Evolutionary conservation across 805 yeast species (phyloP).

Genomic region (Metschnikowia borealis): DNA sequence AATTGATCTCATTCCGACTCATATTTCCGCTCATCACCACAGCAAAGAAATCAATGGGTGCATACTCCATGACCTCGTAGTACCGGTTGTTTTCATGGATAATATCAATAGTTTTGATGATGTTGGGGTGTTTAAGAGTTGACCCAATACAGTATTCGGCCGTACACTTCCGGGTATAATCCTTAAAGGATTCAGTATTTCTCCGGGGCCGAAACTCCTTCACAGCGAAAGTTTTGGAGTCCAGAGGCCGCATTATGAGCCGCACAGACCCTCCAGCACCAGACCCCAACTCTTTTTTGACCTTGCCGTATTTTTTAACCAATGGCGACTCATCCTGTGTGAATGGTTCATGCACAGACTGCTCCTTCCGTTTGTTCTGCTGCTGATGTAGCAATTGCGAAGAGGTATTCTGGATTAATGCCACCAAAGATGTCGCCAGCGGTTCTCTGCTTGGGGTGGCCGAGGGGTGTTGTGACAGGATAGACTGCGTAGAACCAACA

Average conservation of each 20-base stretch:
- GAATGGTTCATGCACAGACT: slow-evolving; percentile 16
- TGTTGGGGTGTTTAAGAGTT: slow-evolving; percentile 75
- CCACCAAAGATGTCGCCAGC: slow-evolving; percentile 16
- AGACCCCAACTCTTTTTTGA: slow-evolving; percentile 73
- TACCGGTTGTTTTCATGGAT: slow-evolving; percentile 65
- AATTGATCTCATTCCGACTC: slow-evolving; percentile 77
- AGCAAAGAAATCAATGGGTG: slow-evolving; percentile 81
- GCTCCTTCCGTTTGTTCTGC: slow-evolving; percentile 17
- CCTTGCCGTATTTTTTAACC: slow-evolving; percentile 60
- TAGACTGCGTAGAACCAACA: neutral
- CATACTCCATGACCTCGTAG: slow-evolving; percentile 92
- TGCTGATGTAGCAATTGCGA: slow-evolving; percentile 21
- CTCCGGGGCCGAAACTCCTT: slow-evolving; percentile 75
- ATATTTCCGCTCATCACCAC: slow-evolving; percentile 83
- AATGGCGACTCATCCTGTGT: slow-evolving; percentile 23
- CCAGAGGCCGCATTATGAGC: slow-evolving; percentile 61
- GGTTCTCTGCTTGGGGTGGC: slow-evolving; percentile 14
- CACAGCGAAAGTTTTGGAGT: slow-evolving; percentile 73
- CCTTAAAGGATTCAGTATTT: slow-evolving; percentile 66
- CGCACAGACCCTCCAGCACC: slow-evolving; percentile 91
- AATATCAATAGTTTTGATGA: slow-evolving; percentile 74
- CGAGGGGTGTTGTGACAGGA: neutral
- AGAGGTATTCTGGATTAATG: slow-evolving; percentile 18
- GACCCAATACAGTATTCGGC: slow-evolving; percentile 88
- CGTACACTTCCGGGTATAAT: slow-evolving; percentile 80